Evolutionary conservation across 352 stramenopile species (phyloP).

Genomic region (Phytophthora chlamydospora): DNA sequence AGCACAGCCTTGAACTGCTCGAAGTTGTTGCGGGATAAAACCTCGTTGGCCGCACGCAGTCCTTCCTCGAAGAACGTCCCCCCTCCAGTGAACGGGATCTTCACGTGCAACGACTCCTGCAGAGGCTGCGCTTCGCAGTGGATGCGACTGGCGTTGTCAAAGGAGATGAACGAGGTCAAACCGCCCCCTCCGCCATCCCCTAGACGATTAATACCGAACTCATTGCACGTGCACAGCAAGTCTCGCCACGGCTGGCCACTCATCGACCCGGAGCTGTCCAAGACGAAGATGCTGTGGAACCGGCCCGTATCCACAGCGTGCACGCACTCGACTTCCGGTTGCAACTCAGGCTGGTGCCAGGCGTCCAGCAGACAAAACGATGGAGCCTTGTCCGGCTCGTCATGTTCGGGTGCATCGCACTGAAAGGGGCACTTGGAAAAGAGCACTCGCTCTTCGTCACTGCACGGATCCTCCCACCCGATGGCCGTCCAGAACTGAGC

Average conservation of each 20-base stretch:
- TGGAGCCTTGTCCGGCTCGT: slow-evolving; percentile 14
- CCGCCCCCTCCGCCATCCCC: slow-evolving; percentile 27
- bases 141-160: slow-evolving; percentile 24
- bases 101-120: background rate
- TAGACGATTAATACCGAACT: slow-evolving; percentile 33
- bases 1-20: slow-evolving; percentile 47
- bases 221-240: slow-evolving; percentile 27
- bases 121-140: slow-evolving; percentile 28
- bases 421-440: slow-evolving; percentile 16
- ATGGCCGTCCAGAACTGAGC: background rate
- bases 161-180: slow-evolving; percentile 45
- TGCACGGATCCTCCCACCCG: slow-evolving; percentile 36
- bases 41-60: slow-evolving; percentile 44
- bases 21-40: slow-evolving; percentile 59
- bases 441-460: slow-evolving; percentile 28
- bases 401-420: slow-evolving; percentile 30
- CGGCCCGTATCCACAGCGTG: slow-evolving; percentile 32
- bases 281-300: slow-evolving; percentile 47
- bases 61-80: slow-evolving; percentile 44
- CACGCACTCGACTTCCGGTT: slow-evolving; percentile 48
- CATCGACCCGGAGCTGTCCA: slow-evolving; percentile 52
- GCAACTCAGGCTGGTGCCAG: slow-evolving; percentile 45
- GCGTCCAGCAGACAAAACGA: slow-evolving; percentile 38
- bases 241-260: slow-evolving; percentile 34
- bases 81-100: slow-evolving; percentile 29